Evolutionary conservation across 768 basidiomycete species (phyloP).

Genomic region (Kwoniella bestiolae): DNA sequence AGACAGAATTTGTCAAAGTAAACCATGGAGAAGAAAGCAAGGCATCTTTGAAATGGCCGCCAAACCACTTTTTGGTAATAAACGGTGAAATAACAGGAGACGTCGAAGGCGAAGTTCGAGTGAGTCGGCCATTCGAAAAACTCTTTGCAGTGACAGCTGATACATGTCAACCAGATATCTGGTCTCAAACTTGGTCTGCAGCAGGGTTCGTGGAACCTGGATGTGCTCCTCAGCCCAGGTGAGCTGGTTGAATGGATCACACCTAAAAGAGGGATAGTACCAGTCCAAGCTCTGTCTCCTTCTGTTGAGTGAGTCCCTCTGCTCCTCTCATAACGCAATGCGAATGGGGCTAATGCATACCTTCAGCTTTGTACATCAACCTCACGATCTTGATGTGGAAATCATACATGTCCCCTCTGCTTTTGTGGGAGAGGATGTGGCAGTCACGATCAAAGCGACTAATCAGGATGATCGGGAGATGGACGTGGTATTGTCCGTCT

Average conservation of each 20-base stretch:
- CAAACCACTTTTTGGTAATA: constrained; percentile 65
- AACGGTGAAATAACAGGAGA: constrained; percentile 66
- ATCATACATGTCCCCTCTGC: constrained; percentile 71
- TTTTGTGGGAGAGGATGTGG: constrained; percentile 78
- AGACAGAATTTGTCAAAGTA: constrained; percentile 60
- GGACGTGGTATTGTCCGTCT: constrained; percentile 70
- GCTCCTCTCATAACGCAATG: too few species aligned
- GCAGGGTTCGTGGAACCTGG: constrained; percentile 70
- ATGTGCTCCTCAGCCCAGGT: constrained; percentile 64
- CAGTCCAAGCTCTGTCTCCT: constrained; percentile 18
- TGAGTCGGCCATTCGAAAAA: constrained; percentile 58
- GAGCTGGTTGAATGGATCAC: constrained; percentile 27
- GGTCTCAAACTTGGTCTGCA: constrained; percentile 55
- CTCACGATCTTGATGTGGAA: constrained; percentile 65
- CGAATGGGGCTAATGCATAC: too few species aligned
- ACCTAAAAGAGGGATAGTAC: constrained; percentile 4
- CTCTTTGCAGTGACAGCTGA: too few species aligned
- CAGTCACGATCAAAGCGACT: constrained; percentile 70
- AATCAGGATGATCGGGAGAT: constrained; percentile 75
- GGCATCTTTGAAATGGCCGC: constrained; percentile 66
- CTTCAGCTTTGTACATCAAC: constrained; percentile 62
- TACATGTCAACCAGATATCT: too few species aligned
- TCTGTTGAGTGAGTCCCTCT: constrained; percentile 36
- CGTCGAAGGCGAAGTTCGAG: constrained; percentile 64
- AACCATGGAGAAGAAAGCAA: constrained; percentile 51